Evolutionary conservation across 345 rosid species (phyloP).

Genomic region (Arabis hirsuta): DNA sequence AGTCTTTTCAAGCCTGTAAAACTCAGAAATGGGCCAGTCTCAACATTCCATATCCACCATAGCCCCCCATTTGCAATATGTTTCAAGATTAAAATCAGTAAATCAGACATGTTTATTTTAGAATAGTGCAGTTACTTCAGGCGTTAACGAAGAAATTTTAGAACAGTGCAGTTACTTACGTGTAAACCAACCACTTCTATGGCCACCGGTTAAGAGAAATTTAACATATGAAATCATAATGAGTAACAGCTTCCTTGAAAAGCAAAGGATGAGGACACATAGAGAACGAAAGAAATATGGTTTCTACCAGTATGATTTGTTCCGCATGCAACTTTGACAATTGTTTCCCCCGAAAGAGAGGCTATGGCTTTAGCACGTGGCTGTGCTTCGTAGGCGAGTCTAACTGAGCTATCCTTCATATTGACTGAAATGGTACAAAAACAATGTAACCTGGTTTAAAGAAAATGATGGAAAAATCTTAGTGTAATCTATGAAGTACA

Average conservation of each 20-base stretch:
- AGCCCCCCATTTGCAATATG: slow-evolving; percentile 86
- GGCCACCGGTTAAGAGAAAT: slow-evolving; percentile 67
- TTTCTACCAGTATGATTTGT: slow-evolving; percentile 87
- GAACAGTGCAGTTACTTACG: slow-evolving; percentile 58
- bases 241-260: slow-evolving; percentile 8
- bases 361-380: slow-evolving; percentile 86
- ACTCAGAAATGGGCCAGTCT: slow-evolving; percentile 35
- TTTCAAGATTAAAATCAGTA: slow-evolving; percentile 29
- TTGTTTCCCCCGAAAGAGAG: slow-evolving; percentile 76
- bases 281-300: neutral
- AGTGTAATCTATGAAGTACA: slow-evolving; percentile 7
- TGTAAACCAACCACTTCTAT: slow-evolving; percentile 94
- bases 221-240: slow-evolving; percentile 1
- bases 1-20: neutral
- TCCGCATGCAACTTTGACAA: slow-evolving; percentile 96
- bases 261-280: neutral
- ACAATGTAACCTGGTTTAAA: slow-evolving; percentile 6
- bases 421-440: slow-evolving; percentile 58
- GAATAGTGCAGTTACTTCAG: too few species aligned
- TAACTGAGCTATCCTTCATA: slow-evolving; percentile 90
- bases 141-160: too few species aligned
- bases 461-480: neutral
- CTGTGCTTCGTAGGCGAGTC: slow-evolving; percentile 92
- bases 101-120: neutral
- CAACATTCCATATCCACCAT: slow-evolving; percentile 98